Base-by-base conservation (phyloP, 2,329 filamentous ascomycete genomes). In the Bisporella sp. region DNA sequence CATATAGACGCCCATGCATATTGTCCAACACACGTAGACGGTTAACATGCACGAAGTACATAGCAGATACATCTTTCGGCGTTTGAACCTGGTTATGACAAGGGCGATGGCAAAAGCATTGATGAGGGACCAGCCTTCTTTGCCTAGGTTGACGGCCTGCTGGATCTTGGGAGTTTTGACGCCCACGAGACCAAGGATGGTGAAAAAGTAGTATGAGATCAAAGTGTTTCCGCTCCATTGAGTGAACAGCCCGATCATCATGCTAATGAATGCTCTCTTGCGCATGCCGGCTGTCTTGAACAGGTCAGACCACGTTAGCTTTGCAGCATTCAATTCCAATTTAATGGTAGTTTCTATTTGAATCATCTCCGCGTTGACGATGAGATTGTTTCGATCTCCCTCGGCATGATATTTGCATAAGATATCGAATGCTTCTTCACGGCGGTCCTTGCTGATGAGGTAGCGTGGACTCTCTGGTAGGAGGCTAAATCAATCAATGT, bases 321-420 rank as follows among this genome's bases (percentile, higher is more conserved):
- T 75, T 2, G 76, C 73, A 43, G 72, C 65, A 53, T 82, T 76
- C 48, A 75, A 66, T 59, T 82, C 78, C 1, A 78, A 58, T 31
- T 72, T 70, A 58, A 82, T 75, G 0, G 79, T 78, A 4, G 73
- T 71, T 46, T 75, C 69, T 56, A 85, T 84, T 62, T 84, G 78
- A 1, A 73, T 73, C 59, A 82, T 76, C 59, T 85, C 81, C 6
- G 77, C 78, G 47, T 73, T 71, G 30, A 82, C 77, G 9, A 82
- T 71, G 9, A 73, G 65, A 0, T 75, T 78, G 33, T 70, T 63
- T 5, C 59, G 59, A 46, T 79, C 69, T 2, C 75, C 77, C 57
- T 79, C 77, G 13, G 75, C 75, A 54, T 77, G 73, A 58, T 75
- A 76, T n/a, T 58, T 57, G 31, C 50, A 72, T 48, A 87, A 71